Evolutionary conservation across 441 rosid genomes (phyloP).

Genomic region (Bruguiera hainesii): DNA sequence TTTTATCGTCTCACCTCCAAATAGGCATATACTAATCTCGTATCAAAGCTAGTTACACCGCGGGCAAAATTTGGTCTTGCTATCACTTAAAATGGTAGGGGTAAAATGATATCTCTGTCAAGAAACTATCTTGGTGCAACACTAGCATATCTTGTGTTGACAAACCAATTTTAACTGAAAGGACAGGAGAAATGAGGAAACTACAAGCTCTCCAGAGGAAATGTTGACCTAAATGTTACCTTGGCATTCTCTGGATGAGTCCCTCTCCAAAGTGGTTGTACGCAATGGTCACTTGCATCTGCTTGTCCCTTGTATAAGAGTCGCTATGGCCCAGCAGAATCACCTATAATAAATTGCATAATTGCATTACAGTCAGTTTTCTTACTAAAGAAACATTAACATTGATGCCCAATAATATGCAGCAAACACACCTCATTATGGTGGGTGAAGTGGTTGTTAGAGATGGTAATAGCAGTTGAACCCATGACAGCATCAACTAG

Average conservation of each 20-base stretch:
- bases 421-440: slow-evolving; percentile 74
- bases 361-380: not conserved
- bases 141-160: not conserved
- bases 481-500: slow-evolving; percentile 96
- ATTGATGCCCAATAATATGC: not conserved
- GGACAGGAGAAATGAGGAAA: not conserved
- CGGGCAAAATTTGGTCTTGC: no score
- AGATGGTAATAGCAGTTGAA: slow-evolving; percentile 84
- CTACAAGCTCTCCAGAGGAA: not conserved
- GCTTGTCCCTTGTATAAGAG: slow-evolving; percentile 75
- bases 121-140: no score
- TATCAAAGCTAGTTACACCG: no score
- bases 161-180: not conserved
- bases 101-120: no score
- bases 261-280: slow-evolving; percentile 98
- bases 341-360: slow-evolving; percentile 39
- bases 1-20: no score
- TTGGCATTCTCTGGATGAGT: slow-evolving; percentile 97
- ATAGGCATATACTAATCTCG: no score
- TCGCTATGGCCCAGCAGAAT: slow-evolving; percentile 93
- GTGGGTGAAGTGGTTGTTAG: slow-evolving; percentile 88
- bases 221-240: slow-evolving; percentile 36
- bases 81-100: no score
- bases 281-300: slow-evolving; percentile 93
- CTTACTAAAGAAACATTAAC: slow-evolving; percentile 1